Evolutionary conservation across 2,329 filamentous ascomycete genomes (phyloP), one percentile per base, ranked within the genome.

Genomic region (Tricladium varicosporioides): DNA sequence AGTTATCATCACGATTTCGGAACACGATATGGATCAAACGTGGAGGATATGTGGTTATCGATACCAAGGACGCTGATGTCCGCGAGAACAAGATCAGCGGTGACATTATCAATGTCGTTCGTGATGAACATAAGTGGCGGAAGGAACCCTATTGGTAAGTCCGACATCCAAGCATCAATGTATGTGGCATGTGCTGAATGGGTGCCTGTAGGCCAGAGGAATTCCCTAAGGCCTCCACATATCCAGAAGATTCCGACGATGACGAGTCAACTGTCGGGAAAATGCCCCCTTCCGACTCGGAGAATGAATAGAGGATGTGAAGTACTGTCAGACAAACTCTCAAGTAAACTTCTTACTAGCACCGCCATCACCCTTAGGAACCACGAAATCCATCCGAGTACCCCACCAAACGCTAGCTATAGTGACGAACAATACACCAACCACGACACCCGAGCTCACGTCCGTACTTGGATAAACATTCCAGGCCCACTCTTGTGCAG

Each of bases 11-110:
- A 22, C 85, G 86, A 43, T 97, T 97, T 71, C 89, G 93, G 60
- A 94, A 91, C 63, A 94, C 91, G 1, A 91, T 97, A 62, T 97
- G 91, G 90, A 89, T 97, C 72, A 92, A 89, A 73, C 86, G 91
- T 15, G 89, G 92, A 31, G 91, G 91, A 0, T 97, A 87, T 72
- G 92, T 97, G 31, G 75, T 97, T 10, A 81, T 96, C 13, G 89
- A 97, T 63, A 87, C 83, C 19, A 79, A 80, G 31, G 78, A 82
- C 1, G 78, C 86, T 40, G 84, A 85, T 27, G 84, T 81, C 19
- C 76, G 86, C 51, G 86, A 88, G 46, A 91, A 91, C 67, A 92
- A 91, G 72, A 82, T 96, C 11, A 81, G 83, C 52, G 94, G 93
- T 13, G 91, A 96, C 73, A 97, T 99, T 67, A 80, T 96, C 64